Evolutionary conservation across 371 early-diverging fungal genomes (phyloP).

Genomic region (Mortierella sp.): DNA sequence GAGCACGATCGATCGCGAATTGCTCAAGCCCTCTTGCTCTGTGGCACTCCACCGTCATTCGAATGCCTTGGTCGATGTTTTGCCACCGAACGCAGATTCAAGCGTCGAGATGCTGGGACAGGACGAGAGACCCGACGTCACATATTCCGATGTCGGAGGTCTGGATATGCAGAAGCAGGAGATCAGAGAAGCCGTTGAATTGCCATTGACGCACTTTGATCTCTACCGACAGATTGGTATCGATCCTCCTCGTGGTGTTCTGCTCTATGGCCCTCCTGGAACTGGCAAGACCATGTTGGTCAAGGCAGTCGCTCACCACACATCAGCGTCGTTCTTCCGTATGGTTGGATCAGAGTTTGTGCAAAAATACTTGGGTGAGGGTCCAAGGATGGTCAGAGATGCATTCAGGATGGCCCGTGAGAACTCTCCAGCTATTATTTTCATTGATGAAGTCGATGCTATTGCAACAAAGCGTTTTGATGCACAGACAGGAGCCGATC

Average conservation of each 20-base stretch:
- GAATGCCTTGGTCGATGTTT: constrained; percentile 95
- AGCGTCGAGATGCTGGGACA: constrained; percentile 95
- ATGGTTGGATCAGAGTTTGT: constrained; percentile 99
- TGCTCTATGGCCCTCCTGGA: constrained; percentile 99
- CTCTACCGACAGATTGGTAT: constrained; percentile 99
- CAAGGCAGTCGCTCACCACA: constrained; percentile 99
- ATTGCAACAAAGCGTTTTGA: constrained; percentile 99
- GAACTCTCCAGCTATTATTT: constrained; percentile 99
- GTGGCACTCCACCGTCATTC: constrained; percentile 99
- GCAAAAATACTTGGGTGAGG: constrained; percentile 99
- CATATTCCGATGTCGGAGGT: constrained; percentile 99
- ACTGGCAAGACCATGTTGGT: constrained; percentile 99
- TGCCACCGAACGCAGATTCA: constrained; percentile 98
- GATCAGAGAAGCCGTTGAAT: constrained; percentile 99
- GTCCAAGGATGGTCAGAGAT: constrained; percentile 99
- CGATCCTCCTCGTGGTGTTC: constrained; percentile 98
- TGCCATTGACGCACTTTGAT: constrained; percentile 99
- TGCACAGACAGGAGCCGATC: constrained; percentile 99
- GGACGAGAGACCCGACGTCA: constrained; percentile 97
- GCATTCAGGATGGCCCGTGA: constrained; percentile 98
- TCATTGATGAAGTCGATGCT: constrained; percentile 99
- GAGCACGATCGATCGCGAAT: constrained; percentile 98
- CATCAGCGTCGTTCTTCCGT: constrained; percentile 98
- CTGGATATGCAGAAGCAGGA: constrained; percentile 99
- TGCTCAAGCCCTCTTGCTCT: constrained; percentile 96